phyloP scores from a whole-genome alignment of 192 early-diverging fungal genomes.

The Backusella westeae region DNA sequence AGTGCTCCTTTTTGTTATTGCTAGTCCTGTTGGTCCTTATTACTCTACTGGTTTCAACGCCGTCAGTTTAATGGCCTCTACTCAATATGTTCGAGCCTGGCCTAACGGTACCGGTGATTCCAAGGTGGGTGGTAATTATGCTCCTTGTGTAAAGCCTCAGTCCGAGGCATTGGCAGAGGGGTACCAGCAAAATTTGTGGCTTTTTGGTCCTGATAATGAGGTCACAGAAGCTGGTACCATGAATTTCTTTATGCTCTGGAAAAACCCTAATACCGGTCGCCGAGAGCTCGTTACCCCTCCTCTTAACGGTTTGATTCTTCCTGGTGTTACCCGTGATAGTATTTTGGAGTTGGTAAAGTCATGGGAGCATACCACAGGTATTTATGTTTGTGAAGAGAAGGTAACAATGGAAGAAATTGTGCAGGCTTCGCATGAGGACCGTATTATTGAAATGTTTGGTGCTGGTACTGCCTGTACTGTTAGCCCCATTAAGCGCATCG shows the following conservation, averaged over 20 bases:
- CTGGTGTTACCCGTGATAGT: conserved; percentile 93
- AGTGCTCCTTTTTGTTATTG: conserved; percentile 87
- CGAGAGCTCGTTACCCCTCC: conserved; percentile 86
- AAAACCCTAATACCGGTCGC: conserved; percentile 71
- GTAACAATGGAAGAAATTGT: conserved; percentile 78
- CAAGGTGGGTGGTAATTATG: conserved; percentile 90
- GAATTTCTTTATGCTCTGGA: conserved; percentile 93
- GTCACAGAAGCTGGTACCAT: conserved; percentile 96
- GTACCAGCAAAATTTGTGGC: conserved; percentile 93
- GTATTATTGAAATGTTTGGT: conserved; percentile 92
- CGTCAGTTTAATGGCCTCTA: conserved; percentile 80
- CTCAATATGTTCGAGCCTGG: conserved; percentile 88
- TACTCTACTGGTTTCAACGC: conserved; percentile 93
- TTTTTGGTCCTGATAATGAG: conserved; percentile 80
- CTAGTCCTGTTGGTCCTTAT: conserved; percentile 94
- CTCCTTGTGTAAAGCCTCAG: conserved; percentile 69
- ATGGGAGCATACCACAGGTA: conserved; percentile 67
- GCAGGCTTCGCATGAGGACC: conserved; percentile 72
- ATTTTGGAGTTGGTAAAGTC: conserved; percentile 72
- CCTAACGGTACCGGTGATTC: conserved; percentile 91
- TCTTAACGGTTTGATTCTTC: conserved; percentile 91
- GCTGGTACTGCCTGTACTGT: conserved; percentile 96
- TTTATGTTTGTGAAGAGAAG: conserved; percentile 82
- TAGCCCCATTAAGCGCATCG: conserved; percentile 83
- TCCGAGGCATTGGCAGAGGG: conserved; percentile 83